Conservation (phyloP, 192 early-diverging fungal genomes). For the Coemansia sp. region DNA sequence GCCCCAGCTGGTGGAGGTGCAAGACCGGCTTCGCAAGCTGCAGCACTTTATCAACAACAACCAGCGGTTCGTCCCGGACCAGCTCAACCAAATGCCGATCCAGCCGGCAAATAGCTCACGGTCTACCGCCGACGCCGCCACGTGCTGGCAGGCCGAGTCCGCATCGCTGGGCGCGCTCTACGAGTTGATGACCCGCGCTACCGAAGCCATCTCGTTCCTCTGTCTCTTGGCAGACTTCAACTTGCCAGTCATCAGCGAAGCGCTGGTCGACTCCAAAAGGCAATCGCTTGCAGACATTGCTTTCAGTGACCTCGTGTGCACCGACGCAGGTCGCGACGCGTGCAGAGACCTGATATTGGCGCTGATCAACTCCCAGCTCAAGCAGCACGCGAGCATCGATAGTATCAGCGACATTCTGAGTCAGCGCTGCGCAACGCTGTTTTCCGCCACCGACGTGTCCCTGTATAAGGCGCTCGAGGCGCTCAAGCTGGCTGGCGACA, state of each 20-base stretch:
- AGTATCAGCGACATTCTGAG: conserved; percentile 64
- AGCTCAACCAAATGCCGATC: conserved; percentile 54
- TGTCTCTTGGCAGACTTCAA: conserved; percentile 66
- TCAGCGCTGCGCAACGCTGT: conserved; percentile 65
- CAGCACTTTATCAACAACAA: conserved; percentile 53
- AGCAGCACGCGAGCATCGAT: conserved; percentile 56
- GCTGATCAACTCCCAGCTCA: conserved; percentile 62
- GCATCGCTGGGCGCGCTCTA: conserved; percentile 61
- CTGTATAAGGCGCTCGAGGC: conserved; percentile 66
- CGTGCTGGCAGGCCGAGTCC: conserved; percentile 62
- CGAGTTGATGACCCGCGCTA: conserved; percentile 57
- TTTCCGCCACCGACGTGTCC: conserved; percentile 62
- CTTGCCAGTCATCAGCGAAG: conserved; percentile 55
- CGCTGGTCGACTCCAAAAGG: conserved; percentile 52
- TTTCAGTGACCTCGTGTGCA: conserved; percentile 60
- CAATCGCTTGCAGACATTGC: conserved; percentile 53
- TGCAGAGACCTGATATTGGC: conserved; percentile 65
- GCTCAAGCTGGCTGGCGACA: conserved; percentile 55
- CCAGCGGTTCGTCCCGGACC: conserved; percentile 56
- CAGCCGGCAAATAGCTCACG: conserved; percentile 40
- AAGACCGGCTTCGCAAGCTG: conserved; percentile 47
- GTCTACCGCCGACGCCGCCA: conserved; percentile 28
- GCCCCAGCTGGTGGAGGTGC: conserved; percentile 41
- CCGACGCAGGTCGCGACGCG: conserved; percentile 56
- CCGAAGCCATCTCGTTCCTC: conserved; percentile 69